phyloP scores from a whole-genome alignment of 768 basidiomycete genomes.

The Mrakia hoshinonis region DNA sequence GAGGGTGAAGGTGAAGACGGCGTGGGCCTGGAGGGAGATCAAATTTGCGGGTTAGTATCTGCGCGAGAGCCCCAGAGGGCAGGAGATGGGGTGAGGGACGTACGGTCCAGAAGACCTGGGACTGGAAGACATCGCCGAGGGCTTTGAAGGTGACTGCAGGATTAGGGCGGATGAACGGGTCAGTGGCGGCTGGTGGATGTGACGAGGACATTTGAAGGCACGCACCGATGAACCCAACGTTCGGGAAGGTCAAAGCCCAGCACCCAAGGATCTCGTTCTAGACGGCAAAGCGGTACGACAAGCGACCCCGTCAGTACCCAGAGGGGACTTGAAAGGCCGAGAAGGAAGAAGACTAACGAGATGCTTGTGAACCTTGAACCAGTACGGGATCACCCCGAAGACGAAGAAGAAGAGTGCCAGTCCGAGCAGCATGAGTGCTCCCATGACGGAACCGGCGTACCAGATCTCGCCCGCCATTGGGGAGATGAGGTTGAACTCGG shows the following conservation, averaged over 20 bases:
- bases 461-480: constrained; percentile 3
- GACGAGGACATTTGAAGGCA: too few species aligned
- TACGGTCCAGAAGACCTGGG: constrained; percentile 1
- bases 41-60: background rate
- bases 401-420: constrained; percentile 14
- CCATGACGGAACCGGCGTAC: background rate
- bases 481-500: background rate
- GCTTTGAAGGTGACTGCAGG: constrained; percentile 11
- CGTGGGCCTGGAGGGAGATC: background rate
- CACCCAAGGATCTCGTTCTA: constrained; percentile 19
- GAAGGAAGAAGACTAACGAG: too few species aligned
- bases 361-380: constrained; percentile 24
- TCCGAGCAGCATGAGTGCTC: constrained; percentile 7
- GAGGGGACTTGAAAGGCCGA: too few species aligned
- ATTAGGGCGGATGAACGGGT: background rate
- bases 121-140: constrained; percentile 12
- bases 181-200: background rate
- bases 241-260: constrained; percentile 13
- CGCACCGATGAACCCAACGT: constrained; percentile 8
- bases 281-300: too few species aligned
- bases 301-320: too few species aligned
- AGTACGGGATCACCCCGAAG: constrained; percentile 8
- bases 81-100: background rate
- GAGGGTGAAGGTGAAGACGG: background rate
- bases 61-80: background rate